Evolutionary conservation across 495 filamentous ascomycete species (phyloP).

Genomic region (Penicillium daleae): DNA sequence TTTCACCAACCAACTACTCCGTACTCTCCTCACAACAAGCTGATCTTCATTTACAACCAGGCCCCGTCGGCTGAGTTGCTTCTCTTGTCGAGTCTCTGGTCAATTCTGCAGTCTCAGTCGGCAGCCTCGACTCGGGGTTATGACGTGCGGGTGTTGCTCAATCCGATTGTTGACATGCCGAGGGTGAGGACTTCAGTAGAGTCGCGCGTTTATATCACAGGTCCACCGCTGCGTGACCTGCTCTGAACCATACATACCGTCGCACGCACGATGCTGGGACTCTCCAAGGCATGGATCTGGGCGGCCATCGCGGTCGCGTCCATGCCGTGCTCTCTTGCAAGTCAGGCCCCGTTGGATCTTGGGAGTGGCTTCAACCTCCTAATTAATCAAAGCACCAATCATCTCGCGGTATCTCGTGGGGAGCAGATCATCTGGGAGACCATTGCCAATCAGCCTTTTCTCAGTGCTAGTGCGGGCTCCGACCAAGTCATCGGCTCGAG

Average conservation of each 20-base stretch:
- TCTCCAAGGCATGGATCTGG: constrained; percentile 20
- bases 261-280: constrained; percentile 16
- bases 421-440: constrained; percentile 29
- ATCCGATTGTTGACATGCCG: background rate
- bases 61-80: background rate
- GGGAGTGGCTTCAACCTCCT: constrained; percentile 24
- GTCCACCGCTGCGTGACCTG: background rate
- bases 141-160: background rate
- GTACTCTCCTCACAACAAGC: constrained; percentile 2
- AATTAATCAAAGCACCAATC: constrained; percentile 19
- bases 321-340: constrained; percentile 16
- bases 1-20: constrained; percentile 7
- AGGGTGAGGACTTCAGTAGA: background rate
- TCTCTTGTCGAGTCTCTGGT: background rate
- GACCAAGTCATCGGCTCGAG: constrained; percentile 25
- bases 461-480: constrained; percentile 27
- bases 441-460: constrained; percentile 18
- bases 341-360: constrained; percentile 19
- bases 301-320: constrained; percentile 16
- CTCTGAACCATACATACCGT: background rate
- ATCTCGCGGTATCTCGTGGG: constrained; percentile 14
- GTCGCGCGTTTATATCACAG: background rate
- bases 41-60: constrained; percentile 21
- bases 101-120: background rate
- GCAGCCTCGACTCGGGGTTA: background rate